phyloP scores from a whole-genome alignment of 78 protist genomes.

The Dictyostelium brefeldianum region DNA sequence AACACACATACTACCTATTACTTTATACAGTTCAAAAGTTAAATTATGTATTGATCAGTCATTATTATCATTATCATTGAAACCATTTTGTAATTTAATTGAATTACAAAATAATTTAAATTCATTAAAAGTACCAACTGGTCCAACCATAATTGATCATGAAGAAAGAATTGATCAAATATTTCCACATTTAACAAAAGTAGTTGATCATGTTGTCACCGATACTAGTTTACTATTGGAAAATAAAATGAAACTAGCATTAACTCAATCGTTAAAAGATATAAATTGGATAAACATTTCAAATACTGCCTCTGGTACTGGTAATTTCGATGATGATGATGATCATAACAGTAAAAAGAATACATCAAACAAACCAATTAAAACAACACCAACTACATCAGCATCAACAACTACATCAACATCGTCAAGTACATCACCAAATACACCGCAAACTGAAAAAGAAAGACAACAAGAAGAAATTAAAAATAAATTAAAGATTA shows the following conservation, averaged over 20 bases:
- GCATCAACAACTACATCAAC: background rate
- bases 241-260: slow-evolving; percentile 42
- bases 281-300: slow-evolving; percentile 50
- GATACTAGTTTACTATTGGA: slow-evolving; percentile 20
- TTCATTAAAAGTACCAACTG: slow-evolving; percentile 25
- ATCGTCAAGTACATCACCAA: background rate
- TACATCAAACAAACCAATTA: background rate
- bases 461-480: background rate
- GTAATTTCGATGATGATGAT: background rate
- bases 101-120: slow-evolving; percentile 62
- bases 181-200: slow-evolving; percentile 53
- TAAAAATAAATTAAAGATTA: background rate
- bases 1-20: background rate
- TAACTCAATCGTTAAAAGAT: slow-evolving; percentile 37
- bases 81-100: slow-evolving; percentile 55
- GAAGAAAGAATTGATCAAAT: slow-evolving; percentile 28
- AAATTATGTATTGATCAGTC: slow-evolving; percentile 22
- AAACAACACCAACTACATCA: background rate
- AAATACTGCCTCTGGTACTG: background rate
- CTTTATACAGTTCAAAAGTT: slow-evolving; percentile 13
- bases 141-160: background rate
- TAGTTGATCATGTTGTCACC: slow-evolving; percentile 40
- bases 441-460: background rate
- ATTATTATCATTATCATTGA: slow-evolving; percentile 9
- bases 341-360: background rate